Conservation (phyloP, 2,329 filamentous ascomycete genomes). For the Fusarium continuum region DNA sequence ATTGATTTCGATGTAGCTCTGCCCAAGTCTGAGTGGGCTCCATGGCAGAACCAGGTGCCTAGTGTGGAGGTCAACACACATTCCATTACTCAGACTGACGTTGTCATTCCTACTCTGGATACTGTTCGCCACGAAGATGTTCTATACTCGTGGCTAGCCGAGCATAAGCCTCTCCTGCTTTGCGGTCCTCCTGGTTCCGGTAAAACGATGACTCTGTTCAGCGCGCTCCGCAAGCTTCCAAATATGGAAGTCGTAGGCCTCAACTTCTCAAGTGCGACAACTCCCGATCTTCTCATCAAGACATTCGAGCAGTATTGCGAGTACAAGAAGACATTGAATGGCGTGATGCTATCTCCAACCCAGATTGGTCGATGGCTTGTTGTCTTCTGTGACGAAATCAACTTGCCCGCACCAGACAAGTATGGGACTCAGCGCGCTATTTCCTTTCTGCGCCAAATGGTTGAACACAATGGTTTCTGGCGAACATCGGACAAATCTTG, state of each 20-base stretch:
- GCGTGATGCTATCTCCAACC: conserved; percentile 92
- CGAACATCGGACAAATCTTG: conserved; percentile 95
- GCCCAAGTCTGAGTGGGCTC: conserved; percentile 86
- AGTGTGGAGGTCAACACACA: conserved; percentile 97
- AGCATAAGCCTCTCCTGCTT: conserved; percentile 95
- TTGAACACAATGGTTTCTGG: conserved; percentile 99
- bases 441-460: conserved; percentile 94
- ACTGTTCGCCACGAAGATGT: conserved; percentile 98
- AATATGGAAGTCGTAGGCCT: conserved; percentile 99
- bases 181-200: conserved; percentile 98
- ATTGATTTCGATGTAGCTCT: conserved; percentile 95
- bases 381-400: conserved; percentile 99
- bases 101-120: conserved; percentile 97
- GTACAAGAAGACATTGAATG: conserved; percentile 98
- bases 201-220: conserved; percentile 99
- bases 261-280: conserved; percentile 99
- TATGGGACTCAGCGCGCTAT: conserved; percentile 98
- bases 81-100: conserved; percentile 96
- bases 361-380: conserved; percentile 98
- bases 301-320: conserved; percentile 99
- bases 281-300: conserved; percentile 96
- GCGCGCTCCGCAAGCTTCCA: conserved; percentile 92
- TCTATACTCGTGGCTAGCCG: conserved; percentile 98
- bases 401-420: conserved; percentile 95
- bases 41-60: conserved; percentile 95